These are phyloP conservation scores for Colletotrichum salicis DNA, from an alignment of 2,329 filamentous ascomycete genomes.

Conservation along the genomic window DNA sequence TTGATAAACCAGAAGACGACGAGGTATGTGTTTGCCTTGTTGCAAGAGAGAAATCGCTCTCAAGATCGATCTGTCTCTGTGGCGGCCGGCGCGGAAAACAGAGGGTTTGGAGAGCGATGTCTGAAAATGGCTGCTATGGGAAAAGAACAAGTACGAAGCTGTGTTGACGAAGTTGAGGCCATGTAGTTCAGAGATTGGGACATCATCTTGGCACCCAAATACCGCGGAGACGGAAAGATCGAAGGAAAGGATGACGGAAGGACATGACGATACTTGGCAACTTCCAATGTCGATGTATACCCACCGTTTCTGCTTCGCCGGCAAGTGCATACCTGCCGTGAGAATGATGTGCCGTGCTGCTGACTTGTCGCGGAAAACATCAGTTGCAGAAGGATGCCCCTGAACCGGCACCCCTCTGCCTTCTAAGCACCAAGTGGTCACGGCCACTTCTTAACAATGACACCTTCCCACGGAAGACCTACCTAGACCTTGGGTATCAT, in stretches of 20 bases:
- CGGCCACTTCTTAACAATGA: not conserved
- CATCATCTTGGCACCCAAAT: not conserved
- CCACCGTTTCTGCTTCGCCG: too few species aligned
- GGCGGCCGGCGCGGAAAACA: not conserved
- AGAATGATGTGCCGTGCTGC: not conserved
- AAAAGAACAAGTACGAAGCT: not conserved
- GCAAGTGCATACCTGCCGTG: not conserved
- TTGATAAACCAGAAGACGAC: not conserved
- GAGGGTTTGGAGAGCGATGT: not conserved
- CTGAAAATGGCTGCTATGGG: not conserved
- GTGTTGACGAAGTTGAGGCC: not conserved
- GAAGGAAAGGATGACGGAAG: not conserved
- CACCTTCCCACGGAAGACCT: not conserved
- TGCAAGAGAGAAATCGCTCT: not conserved
- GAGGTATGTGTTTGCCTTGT: not conserved
- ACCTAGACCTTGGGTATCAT: too few species aligned
- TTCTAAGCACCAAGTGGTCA: not conserved
- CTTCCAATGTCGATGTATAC: not conserved
- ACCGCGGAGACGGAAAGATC: not conserved
- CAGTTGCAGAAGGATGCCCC: not conserved
- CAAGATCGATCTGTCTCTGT: not conserved
- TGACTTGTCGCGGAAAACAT: not conserved
- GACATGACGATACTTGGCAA: not conserved
- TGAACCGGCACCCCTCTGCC: not conserved
- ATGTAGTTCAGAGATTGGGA: not conserved